phyloP scores from a whole-genome alignment of 225 moss, liverwort and hornwort genomes.

The Sphagnum tenellum region DNA sequence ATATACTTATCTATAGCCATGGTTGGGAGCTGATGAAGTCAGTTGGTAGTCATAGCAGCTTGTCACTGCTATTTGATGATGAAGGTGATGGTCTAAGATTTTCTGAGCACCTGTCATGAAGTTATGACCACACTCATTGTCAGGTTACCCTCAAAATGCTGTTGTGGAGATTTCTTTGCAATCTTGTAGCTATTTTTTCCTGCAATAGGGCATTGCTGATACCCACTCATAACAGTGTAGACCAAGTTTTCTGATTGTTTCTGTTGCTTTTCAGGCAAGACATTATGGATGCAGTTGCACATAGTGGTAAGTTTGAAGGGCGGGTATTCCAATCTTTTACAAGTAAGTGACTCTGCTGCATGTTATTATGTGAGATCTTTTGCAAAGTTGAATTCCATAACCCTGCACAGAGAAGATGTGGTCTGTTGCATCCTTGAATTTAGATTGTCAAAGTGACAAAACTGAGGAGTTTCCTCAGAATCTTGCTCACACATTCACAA shows the following conservation, averaged over 20 bases:
- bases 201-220: conserved; percentile 5
- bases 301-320: conserved; percentile 72
- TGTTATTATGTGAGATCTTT: too few species aligned
- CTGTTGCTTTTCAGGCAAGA: conserved; percentile 46
- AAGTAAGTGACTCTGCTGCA: conserved; percentile 21
- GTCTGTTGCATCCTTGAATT: not conserved
- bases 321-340: conserved; percentile 55
- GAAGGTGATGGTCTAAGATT: not conserved
- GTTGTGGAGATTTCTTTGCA: not conserved
- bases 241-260: conserved; percentile 4
- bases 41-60: too few species aligned
- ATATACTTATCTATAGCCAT: too few species aligned
- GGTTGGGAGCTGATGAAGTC: too few species aligned
- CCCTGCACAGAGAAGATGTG: not conserved
- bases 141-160: not conserved
- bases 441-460: not conserved
- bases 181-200: not conserved
- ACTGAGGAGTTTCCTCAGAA: not conserved
- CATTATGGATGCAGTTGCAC: conserved; percentile 52
- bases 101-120: not conserved
- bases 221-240: not conserved
- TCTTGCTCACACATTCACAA: not conserved
- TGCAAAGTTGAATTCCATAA: not conserved
- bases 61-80: too few species aligned
- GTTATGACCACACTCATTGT: not conserved